Percentiles rank a stretch among this genome's conserved stretches.
Evolutionary conservation across 495 filamentous ascomycete species (phyloP).

Genomic region (Daldinia bambusicola): DNA sequence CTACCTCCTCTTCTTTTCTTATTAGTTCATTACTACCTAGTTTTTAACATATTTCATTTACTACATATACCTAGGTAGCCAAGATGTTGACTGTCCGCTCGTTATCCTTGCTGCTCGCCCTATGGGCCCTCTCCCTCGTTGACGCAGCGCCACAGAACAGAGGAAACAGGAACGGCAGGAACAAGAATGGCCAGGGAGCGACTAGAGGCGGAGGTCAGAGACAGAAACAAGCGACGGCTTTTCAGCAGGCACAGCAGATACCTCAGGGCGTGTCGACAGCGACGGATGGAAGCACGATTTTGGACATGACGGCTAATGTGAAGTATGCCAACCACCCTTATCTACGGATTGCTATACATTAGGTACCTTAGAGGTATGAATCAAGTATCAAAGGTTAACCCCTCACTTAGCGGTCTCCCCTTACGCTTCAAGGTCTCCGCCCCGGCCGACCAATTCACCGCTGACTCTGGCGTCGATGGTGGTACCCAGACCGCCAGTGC

Average conservation of each 20-base stretch:
- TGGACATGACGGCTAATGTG: constrained; percentile 58
- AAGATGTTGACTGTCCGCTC: constrained; percentile 51
- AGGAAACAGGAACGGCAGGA: constrained; percentile 24
- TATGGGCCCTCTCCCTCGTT: constrained; percentile 37
- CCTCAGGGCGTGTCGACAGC: constrained; percentile 51
- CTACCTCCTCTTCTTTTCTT: constrained; percentile 11
- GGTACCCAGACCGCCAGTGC: constrained; percentile 43
- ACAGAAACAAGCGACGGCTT: constrained; percentile 42
- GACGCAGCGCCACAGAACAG: constrained; percentile 46
- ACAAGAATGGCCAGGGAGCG: constrained; percentile 5
- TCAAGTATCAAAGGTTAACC: not conserved
- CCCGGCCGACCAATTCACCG: constrained; percentile 58
- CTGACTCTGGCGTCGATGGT: constrained; percentile 53
- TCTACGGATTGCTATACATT: too few species aligned
- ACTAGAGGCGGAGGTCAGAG: constrained; percentile 1
- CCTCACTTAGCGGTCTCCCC: constrained; percentile 49
- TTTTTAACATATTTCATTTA: constrained; percentile 5
- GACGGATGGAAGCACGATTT: constrained; percentile 59
- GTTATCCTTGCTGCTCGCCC: constrained; percentile 33
- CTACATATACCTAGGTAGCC: not conserved
- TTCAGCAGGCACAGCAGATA: constrained; percentile 53
- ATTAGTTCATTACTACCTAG: not conserved
- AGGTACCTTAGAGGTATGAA: too few species aligned
- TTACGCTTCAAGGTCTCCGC: constrained; percentile 61
- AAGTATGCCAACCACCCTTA: constrained; percentile 51